phyloP scores from a whole-genome alignment of 108 stramenopile genomes.

The Pseudonitzschia pungens region DNA sequence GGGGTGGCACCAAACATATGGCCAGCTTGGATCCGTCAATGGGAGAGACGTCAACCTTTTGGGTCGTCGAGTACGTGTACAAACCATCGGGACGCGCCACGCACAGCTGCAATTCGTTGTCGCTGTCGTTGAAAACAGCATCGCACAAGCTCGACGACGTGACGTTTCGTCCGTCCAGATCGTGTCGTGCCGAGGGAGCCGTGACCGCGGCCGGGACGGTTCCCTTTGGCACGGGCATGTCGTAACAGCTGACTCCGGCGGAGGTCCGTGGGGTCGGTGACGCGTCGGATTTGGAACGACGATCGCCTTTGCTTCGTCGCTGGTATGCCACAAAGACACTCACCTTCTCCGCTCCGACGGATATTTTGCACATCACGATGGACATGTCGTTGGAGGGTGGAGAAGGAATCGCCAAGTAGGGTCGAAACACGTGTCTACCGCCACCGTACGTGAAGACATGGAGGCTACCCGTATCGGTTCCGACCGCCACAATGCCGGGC shows the following conservation, averaged over 20 bases:
- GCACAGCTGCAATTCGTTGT: slow-evolving; percentile 15
- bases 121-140: slow-evolving; percentile 34
- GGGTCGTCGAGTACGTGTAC: slow-evolving; percentile 68
- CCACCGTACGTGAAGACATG: slow-evolving; percentile 63
- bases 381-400: slow-evolving; percentile 45
- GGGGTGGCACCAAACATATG: slow-evolving; percentile 65
- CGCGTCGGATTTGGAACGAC: slow-evolving; percentile 1
- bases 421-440: slow-evolving; percentile 25
- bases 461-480: slow-evolving; percentile 70
- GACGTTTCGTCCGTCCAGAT: slow-evolving; percentile 76
- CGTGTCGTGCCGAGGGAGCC: slow-evolving; percentile 70
- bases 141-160: slow-evolving; percentile 54
- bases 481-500: slow-evolving; percentile 75
- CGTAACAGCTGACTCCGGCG: slow-evolving; percentile 74
- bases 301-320: not conserved
- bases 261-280: slow-evolving; percentile 36
- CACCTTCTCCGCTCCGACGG: slow-evolving; percentile 29
- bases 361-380: slow-evolving; percentile 28
- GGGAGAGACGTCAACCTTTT: slow-evolving; percentile 75
- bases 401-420: slow-evolving; percentile 68
- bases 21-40: slow-evolving; percentile 78
- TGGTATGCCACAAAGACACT: slow-evolving; percentile 50
- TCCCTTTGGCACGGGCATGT: slow-evolving; percentile 59
- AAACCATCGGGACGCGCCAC: slow-evolving; percentile 74
- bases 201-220: slow-evolving; percentile 34